A percentile compares a stretch with the other conserved stretches of the same genome.
phyloP scores from a whole-genome alignment of 2,329 filamentous ascomycete genomes.

The Xylariales sp. region DNA sequence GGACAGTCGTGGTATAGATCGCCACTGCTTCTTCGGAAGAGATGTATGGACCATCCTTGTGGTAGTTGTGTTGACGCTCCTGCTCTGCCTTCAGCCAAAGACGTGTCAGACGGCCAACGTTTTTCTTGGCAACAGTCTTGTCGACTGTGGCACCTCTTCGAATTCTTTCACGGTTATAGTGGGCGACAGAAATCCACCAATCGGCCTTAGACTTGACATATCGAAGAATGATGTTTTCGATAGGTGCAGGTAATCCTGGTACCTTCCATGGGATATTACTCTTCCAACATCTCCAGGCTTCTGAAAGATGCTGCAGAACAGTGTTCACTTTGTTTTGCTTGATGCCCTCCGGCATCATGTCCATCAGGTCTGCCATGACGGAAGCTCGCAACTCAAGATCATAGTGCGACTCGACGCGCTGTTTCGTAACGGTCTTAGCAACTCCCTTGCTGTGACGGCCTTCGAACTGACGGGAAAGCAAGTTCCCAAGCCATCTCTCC shows the following conservation, averaged over 20 bases:
- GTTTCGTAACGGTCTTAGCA: constrained; percentile 97
- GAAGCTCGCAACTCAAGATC: constrained; percentile 95
- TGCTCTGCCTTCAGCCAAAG: constrained; percentile 98
- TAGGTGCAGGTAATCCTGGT: constrained; percentile 88
- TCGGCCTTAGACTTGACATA: constrained; percentile 99
- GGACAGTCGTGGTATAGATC: constrained; percentile 97
- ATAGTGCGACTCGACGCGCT: constrained; percentile 97
- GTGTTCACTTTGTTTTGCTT: constrained; percentile 99
- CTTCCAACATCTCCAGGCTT: constrained; percentile 99
- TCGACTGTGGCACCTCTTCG: constrained; percentile 94
- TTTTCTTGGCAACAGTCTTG: constrained; percentile 99
- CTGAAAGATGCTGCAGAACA: constrained; percentile 91
- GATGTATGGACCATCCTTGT: constrained; percentile 98
- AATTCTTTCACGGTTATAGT: constrained; percentile 98
- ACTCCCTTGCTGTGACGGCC: constrained; percentile 98
- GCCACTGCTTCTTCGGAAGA: constrained; percentile 98
- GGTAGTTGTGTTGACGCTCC: constrained; percentile 97
- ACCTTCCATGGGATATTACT: constrained; percentile 99
- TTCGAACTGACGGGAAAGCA: constrained; percentile 95
- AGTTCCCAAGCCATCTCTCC: constrained; percentile 94
- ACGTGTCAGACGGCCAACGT: constrained; percentile 87
- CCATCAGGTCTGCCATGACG: constrained; percentile 98
- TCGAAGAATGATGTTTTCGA: constrained; percentile 96
- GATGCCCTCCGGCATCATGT: constrained; percentile 99
- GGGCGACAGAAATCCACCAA: constrained; percentile 99